Conservation (phyloP, 306 rosid genomes). For the Quercus bicolor region DNA sequence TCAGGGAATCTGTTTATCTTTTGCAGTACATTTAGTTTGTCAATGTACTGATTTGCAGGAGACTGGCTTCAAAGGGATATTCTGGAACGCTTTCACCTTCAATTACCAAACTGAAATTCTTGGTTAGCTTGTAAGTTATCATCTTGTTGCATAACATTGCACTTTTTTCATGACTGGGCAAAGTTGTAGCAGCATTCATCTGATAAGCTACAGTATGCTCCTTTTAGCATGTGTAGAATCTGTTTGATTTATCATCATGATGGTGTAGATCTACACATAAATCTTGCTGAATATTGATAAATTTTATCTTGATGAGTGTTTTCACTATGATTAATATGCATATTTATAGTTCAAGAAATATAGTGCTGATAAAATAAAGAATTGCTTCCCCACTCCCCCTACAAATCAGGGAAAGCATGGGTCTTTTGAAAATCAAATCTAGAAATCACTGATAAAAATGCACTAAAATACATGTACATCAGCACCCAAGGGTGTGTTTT, state of each 20-base stretch:
- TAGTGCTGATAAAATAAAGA: not conserved
- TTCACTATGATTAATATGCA: not conserved
- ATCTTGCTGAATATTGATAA: not conserved
- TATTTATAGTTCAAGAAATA: not conserved
- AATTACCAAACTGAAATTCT: constrained; percentile 59
- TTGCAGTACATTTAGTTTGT: constrained; percentile 25
- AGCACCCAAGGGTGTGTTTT: not conserved
- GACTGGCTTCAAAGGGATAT: constrained; percentile 68
- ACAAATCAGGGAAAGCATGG: not conserved
- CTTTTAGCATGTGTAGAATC: not conserved
- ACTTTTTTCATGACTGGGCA: constrained; percentile 4
- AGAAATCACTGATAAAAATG: not conserved
- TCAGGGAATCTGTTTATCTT: not conserved
- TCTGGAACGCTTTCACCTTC: constrained; percentile 81
- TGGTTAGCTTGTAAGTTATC: constrained; percentile 75
- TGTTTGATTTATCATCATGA: not conserved
- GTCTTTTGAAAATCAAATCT: not conserved
- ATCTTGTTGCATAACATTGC: not conserved
- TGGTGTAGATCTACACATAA: not conserved
- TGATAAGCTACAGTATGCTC: constrained; percentile 9
- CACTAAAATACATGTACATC: not conserved
- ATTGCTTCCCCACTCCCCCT: no score
- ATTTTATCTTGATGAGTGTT: not conserved
- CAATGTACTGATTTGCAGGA: constrained; percentile 48
- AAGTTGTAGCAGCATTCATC: not conserved